phyloP scores from a whole-genome alignment of 31 red algal species.

The Odonthalia washingtoniensis region DNA sequence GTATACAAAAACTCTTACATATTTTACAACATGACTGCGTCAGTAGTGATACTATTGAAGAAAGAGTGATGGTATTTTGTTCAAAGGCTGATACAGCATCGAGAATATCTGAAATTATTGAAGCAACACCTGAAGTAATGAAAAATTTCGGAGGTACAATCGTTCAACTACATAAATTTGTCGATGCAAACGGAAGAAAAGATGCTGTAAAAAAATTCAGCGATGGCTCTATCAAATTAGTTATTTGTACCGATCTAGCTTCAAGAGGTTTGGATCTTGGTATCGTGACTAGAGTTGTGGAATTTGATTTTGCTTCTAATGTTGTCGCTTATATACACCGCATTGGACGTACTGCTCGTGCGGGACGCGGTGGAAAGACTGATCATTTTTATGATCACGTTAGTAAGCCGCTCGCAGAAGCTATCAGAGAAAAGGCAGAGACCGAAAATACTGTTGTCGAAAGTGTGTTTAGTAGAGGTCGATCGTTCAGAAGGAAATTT shows the following conservation, averaged over 20 bases:
- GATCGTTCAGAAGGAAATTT: slow-evolving; percentile 74
- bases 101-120: slow-evolving; percentile 23
- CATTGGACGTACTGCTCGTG: slow-evolving; percentile 86
- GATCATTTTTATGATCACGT: slow-evolving; percentile 76
- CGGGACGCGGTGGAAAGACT: slow-evolving; percentile 50
- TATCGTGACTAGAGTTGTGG: slow-evolving; percentile 76
- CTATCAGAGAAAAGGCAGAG: slow-evolving; percentile 51
- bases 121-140: slow-evolving; percentile 10
- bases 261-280: slow-evolving; percentile 86
- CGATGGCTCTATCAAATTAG: slow-evolving; percentile 42
- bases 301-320: slow-evolving; percentile 89
- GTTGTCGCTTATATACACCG: slow-evolving; percentile 91
- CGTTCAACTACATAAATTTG: slow-evolving; percentile 61
- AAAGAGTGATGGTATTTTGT: slow-evolving; percentile 80
- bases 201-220: slow-evolving; percentile 61
- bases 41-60: background rate
- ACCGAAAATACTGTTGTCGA: slow-evolving; percentile 66
- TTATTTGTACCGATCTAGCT: slow-evolving; percentile 91
- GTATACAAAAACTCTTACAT: slow-evolving; percentile 48
- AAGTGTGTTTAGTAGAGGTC: slow-evolving; percentile 70
- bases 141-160: slow-evolving; percentile 43
- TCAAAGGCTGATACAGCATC: slow-evolving; percentile 42
- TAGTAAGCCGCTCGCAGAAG: slow-evolving; percentile 56
- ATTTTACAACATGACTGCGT: slow-evolving; percentile 46
- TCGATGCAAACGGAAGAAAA: slow-evolving; percentile 42